A percentile compares a stretch with the other conserved stretches of the same genome.
Evolutionary conservation across 139 green algal species (phyloP).

Genomic region (Raphidocelis subcapitata): DNA sequence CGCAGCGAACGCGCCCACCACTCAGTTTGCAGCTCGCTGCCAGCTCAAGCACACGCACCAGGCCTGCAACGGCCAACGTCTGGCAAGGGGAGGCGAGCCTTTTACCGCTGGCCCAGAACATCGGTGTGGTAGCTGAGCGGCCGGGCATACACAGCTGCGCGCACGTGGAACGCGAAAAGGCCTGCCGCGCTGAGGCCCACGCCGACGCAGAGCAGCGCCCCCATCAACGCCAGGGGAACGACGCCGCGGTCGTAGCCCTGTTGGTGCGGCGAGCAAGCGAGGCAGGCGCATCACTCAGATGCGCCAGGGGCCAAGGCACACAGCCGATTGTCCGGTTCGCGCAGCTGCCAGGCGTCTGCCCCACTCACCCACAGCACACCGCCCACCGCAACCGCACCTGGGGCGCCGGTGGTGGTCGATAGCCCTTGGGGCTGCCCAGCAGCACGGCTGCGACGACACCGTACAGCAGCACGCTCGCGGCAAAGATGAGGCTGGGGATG

Average conservation of each 20-base stretch:
- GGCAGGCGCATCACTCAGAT: background rate
- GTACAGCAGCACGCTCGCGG: slow-evolving; percentile 2
- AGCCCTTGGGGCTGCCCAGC: slow-evolving; percentile 36
- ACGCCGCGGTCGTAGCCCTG: slow-evolving; percentile 43
- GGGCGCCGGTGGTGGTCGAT: slow-evolving; percentile 13
- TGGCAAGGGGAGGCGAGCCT: no score
- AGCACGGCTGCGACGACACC: slow-evolving; percentile 32
- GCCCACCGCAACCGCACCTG: slow-evolving; percentile 8
- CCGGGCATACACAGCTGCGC: slow-evolving; percentile 23
- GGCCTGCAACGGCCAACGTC: no score
- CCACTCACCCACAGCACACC: no score
- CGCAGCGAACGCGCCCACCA: no score
- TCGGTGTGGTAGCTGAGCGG: slow-evolving; percentile 39
- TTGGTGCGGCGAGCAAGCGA: background rate
- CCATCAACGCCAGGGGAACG: slow-evolving; percentile 30
- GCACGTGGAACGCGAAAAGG: slow-evolving; percentile 26
- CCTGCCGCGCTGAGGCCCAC: slow-evolving; percentile 5
- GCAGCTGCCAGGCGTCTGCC: background rate
- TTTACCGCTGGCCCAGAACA: slow-evolving; percentile 22
- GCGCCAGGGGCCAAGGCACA: background rate
- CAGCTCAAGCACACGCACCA: no score
- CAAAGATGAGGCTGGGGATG: slow-evolving; percentile 32
- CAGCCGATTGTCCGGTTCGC: background rate
- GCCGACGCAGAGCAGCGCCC: slow-evolving; percentile 15
- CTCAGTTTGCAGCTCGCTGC: no score